A percentile compares a stretch with the other conserved stretches of the same genome.
phyloP scores from a whole-genome alignment of 306 rosid species.

The Citrullus mucosospermus region DNA sequence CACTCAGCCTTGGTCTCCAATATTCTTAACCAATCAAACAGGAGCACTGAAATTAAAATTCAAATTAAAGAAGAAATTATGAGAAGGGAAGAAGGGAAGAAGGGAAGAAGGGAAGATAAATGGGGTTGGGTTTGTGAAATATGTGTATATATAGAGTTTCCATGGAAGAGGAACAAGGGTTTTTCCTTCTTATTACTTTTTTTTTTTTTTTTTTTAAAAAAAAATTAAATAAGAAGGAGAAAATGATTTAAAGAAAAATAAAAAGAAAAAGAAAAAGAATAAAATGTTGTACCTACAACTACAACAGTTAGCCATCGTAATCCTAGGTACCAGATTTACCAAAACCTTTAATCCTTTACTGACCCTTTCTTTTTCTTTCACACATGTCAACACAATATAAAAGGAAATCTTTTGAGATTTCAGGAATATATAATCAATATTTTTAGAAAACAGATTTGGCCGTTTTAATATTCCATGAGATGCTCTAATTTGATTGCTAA shows the following conservation, averaged over 20 bases:
- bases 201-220: no score
- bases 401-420: slow-evolving; percentile 16
- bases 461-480: no score
- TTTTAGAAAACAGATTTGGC: no score
- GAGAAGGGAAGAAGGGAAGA: neutral
- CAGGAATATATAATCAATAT: neutral
- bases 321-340: slow-evolving; percentile 52
- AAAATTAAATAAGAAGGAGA: no score
- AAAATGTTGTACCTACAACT: slow-evolving; percentile 13
- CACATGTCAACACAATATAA: slow-evolving; percentile 32
- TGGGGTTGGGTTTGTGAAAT: neutral
- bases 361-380: slow-evolving; percentile 25
- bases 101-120: neutral
- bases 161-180: neutral
- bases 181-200: neutral
- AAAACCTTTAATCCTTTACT: slow-evolving; percentile 29
- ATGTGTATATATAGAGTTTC: slow-evolving; percentile 7
- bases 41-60: neutral
- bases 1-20: slow-evolving; percentile 1
- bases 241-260: no score
- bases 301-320: slow-evolving; percentile 59
- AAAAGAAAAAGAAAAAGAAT: slow-evolving; percentile 9
- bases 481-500: no score
- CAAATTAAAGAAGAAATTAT: no score
- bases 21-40: neutral